Evolutionary conservation across 495 filamentous ascomycete species (phyloP).

Genomic region (Lichina pygmaea): DNA sequence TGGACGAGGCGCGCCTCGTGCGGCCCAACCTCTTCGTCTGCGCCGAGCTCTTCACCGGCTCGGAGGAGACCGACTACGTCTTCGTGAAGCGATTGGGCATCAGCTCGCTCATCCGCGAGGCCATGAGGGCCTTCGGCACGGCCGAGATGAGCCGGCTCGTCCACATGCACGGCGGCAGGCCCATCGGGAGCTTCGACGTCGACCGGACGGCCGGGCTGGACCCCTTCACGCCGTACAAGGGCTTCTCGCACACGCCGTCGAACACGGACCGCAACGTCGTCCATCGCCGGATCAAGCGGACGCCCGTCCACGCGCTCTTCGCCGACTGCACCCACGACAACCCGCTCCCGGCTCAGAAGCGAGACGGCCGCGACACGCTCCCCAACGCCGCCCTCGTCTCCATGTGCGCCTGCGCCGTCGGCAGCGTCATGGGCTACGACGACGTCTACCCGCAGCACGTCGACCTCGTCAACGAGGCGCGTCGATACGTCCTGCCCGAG

Average conservation of each 20-base stretch:
- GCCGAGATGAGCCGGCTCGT: conserved; percentile 74
- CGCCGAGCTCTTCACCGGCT: conserved; percentile 90
- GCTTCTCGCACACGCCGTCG: not conserved
- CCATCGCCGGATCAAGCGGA: conserved; percentile 47
- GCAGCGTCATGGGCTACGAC: conserved; percentile 97
- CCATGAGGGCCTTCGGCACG: conserved; percentile 96
- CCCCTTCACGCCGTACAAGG: not conserved
- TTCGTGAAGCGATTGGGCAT: conserved; percentile 83
- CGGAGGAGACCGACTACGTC: conserved; percentile 82
- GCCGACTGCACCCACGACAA: conserved; percentile 99
- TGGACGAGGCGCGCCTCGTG: conserved; percentile 74
- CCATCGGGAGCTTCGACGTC: conserved; percentile 87
- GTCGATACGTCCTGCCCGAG: conserved; percentile 48
- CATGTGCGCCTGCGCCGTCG: conserved; percentile 84
- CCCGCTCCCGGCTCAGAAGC: conserved; percentile 82
- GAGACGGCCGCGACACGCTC: conserved; percentile 79
- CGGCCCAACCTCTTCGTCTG: conserved; percentile 75
- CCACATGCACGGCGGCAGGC: conserved; percentile 78
- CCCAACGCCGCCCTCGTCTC: conserved; percentile 85
- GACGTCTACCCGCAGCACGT: conserved; percentile 83
- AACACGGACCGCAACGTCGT: conserved; percentile 20
- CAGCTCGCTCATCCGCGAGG: conserved; percentile 76
- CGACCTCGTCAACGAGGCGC: conserved; percentile 68
- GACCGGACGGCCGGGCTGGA: conserved; percentile 23
- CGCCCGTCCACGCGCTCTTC: conserved; percentile 76